phyloP scores from a whole-genome alignment of 257 asterid species.

The Salvia splendens region DNA sequence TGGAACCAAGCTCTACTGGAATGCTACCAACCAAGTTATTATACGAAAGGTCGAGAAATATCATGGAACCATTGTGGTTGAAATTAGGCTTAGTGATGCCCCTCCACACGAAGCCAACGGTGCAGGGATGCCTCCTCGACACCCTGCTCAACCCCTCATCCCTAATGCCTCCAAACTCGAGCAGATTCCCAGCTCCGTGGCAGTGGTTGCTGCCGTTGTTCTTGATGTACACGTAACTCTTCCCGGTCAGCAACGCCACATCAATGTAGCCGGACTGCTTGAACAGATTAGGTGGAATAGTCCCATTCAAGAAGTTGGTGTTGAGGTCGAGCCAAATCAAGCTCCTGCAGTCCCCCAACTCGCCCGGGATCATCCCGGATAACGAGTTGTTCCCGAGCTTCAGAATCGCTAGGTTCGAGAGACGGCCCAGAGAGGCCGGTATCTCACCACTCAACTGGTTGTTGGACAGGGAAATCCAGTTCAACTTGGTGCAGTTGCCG shows the following conservation, averaged over 20 bases:
- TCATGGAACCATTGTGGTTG: slow-evolving; percentile 89
- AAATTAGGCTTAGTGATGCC: slow-evolving; percentile 77
- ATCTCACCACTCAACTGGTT: slow-evolving; percentile 66
- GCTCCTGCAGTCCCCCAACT: slow-evolving; percentile 80
- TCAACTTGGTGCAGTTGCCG: slow-evolving; percentile 76
- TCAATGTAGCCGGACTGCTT: slow-evolving; percentile 85
- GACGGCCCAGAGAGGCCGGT: slow-evolving; percentile 66
- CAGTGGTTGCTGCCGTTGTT: slow-evolving; percentile 76
- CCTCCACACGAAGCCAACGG: slow-evolving; percentile 58
- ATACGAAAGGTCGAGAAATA: slow-evolving; percentile 81
- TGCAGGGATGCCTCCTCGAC: slow-evolving; percentile 68
- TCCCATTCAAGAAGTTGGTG: slow-evolving; percentile 63
- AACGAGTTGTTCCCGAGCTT: slow-evolving; percentile 78
- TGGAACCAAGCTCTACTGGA: slow-evolving; percentile 75
- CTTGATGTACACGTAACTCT: slow-evolving; percentile 60
- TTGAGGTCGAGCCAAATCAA: slow-evolving; percentile 92
- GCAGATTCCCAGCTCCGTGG: slow-evolving; percentile 91
- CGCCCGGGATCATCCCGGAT: slow-evolving; percentile 68
- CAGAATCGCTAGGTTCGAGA: slow-evolving; percentile 70
- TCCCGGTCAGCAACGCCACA: slow-evolving; percentile 58
- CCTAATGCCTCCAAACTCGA: slow-evolving; percentile 86
- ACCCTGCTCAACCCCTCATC: slow-evolving; percentile 58
- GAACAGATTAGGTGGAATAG: slow-evolving; percentile 66
- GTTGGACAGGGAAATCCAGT: slow-evolving; percentile 88
- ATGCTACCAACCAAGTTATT: slow-evolving; percentile 71